Evolutionary conservation across 139 green algal species (phyloP).

Genomic region (Coelastrella sp.): DNA sequence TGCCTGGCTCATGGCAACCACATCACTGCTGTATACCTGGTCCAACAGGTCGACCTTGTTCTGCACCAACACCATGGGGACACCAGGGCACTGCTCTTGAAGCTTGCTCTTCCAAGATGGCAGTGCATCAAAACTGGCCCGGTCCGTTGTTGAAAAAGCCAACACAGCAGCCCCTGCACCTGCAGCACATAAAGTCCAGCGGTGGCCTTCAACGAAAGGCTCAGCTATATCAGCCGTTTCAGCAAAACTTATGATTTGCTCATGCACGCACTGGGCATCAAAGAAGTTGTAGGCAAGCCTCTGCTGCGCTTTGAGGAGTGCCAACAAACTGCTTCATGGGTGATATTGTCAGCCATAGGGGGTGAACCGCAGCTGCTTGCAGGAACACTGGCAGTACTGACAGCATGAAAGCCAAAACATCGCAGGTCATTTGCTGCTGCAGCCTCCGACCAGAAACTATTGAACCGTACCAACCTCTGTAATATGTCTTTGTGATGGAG

Average conservation of each 20-base stretch:
- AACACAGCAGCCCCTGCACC: conserved; percentile 77
- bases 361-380: not conserved
- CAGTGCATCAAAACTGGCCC: conserved; percentile 79
- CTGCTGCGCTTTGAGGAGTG: too few relatives aligned
- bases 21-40: not conserved
- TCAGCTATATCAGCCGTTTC: too few relatives aligned
- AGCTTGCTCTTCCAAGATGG: conserved; percentile 76
- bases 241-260: too few relatives aligned
- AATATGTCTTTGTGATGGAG: conserved; percentile 83
- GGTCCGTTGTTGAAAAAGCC: conserved; percentile 82
- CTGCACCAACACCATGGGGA: conserved; percentile 82
- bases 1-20: not conserved
- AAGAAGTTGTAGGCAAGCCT: too few relatives aligned
- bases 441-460: not conserved
- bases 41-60: conserved; percentile 86
- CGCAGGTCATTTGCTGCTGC: too few relatives aligned
- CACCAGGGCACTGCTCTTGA: conserved; percentile 70
- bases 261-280: too few relatives aligned
- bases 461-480: conserved; percentile 55
- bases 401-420: too few relatives aligned
- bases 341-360: too few relatives aligned
- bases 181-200: conserved; percentile 2
- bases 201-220: too few relatives aligned
- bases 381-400: not conserved
- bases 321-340: too few relatives aligned